A percentile compares a stretch with the other conserved stretches of the same genome.
Evolutionary conservation across 371 early-diverging fungal species (phyloP).

Genomic region (Lichtheimia hyalospora): DNA sequence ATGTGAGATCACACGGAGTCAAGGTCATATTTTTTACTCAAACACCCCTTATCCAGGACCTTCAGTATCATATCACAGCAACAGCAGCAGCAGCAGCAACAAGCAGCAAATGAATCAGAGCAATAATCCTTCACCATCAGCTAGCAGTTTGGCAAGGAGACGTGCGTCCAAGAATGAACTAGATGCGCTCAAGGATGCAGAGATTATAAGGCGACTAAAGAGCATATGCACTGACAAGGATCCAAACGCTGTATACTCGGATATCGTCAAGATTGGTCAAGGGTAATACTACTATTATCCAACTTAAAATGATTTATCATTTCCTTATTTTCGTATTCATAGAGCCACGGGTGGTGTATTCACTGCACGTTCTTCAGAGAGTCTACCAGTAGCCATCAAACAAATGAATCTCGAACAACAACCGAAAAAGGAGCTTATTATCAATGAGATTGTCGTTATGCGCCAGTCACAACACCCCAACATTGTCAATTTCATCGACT

Average conservation of each 20-base stretch:
- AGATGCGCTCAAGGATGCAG: conserved; percentile 50
- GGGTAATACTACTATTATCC: conserved; percentile 51
- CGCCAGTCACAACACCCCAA: conserved; percentile 85
- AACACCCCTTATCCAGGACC: background rate
- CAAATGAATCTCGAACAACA: conserved; percentile 96
- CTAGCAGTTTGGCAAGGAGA: conserved; percentile 4
- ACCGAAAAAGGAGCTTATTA: conserved; percentile 94
- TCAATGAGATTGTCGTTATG: conserved; percentile 97
- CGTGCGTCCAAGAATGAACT: conserved; percentile 27
- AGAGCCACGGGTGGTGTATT: conserved; percentile 95
- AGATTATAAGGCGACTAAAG: conserved; percentile 80
- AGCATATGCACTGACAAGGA: conserved; percentile 88
- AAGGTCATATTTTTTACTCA: too few species aligned
- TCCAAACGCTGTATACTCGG: conserved; percentile 73
- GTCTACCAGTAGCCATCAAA: conserved; percentile 86
- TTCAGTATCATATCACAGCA: background rate
- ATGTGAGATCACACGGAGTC: background rate
- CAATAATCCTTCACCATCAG: background rate
- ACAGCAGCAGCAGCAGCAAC: background rate
- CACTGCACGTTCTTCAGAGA: conserved; percentile 74
- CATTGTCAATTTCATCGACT: conserved; percentile 96
- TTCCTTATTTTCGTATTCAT: background rate
- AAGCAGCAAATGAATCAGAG: background rate
- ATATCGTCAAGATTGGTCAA: conserved; percentile 93
- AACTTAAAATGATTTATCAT: background rate